phyloP scores from a whole-genome alignment of 148 eudicot genomes.

The Cornus florida region DNA sequence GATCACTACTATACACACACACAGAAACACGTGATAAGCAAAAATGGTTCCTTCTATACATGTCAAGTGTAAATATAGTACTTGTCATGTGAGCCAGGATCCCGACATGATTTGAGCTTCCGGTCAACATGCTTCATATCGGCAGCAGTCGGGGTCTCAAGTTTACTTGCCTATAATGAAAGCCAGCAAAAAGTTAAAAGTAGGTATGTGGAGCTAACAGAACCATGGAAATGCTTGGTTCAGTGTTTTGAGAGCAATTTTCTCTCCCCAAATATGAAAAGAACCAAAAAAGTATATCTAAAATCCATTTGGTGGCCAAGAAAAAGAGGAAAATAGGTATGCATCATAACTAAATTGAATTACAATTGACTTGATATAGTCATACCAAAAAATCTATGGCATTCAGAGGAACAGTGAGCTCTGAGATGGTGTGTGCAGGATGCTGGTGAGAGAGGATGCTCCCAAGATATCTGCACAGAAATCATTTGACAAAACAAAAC shows the following conservation, averaged over 20 bases:
- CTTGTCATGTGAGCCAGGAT: constrained; percentile 88
- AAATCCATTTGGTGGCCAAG: neutral
- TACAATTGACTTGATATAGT: neutral
- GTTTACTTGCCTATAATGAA: too few relatives aligned
- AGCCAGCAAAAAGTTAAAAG: too few relatives aligned
- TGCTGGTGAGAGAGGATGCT: constrained; percentile 73
- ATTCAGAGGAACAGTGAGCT: constrained; percentile 56
- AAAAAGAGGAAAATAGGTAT: neutral
- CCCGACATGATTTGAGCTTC: too few relatives aligned
- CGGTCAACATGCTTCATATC: too few relatives aligned
- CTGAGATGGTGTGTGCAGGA: constrained; percentile 48
- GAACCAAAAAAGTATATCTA: too few relatives aligned
- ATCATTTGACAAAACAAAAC: constrained; percentile 10
- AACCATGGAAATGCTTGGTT: too few relatives aligned
- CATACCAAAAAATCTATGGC: constrained; percentile 67
- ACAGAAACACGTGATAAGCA: too few relatives aligned
- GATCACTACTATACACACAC: neutral
- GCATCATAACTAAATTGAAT: neutral
- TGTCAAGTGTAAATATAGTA: constrained; percentile 27
- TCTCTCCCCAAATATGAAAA: too few relatives aligned
- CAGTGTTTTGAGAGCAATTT: too few relatives aligned
- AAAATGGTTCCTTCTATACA: too few relatives aligned
- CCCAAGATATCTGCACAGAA: constrained; percentile 56
- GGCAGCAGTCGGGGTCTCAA: too few relatives aligned
- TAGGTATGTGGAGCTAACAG: constrained; percentile 73